Evolutionary conservation across 306 rosid species (phyloP).

Genomic region (Fragaria iinumae): DNA sequence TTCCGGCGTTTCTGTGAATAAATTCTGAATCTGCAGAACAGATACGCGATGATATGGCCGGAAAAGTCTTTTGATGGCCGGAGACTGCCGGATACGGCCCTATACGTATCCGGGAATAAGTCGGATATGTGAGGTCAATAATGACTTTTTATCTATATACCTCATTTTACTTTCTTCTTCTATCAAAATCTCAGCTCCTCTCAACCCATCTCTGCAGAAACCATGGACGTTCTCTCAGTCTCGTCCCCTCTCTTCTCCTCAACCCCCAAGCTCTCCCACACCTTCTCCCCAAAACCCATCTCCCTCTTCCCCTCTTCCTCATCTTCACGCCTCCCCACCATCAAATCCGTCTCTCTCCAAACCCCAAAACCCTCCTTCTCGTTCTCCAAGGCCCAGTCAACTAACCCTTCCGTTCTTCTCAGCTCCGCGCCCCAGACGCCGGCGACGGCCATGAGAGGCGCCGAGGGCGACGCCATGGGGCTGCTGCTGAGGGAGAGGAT

Average conservation of each 20-base stretch:
- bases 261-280: conserved; percentile 18
- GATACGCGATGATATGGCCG: too few relatives aligned
- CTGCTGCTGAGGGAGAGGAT: conserved; percentile 85
- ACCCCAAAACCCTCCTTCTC: conserved; percentile 24
- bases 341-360: conserved; percentile 16
- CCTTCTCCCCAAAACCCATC: conserved; percentile 33
- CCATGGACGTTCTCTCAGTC: conserved; percentile 69
- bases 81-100: too few relatives aligned
- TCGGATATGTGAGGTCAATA: too few relatives aligned
- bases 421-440: conserved; percentile 58
- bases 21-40: too few relatives aligned
- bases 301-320: conserved; percentile 21
- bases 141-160: too few relatives aligned
- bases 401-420: conserved; percentile 15
- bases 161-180: not conserved
- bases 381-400: conserved; percentile 8
- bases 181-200: not conserved
- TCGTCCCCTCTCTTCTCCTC: conserved; percentile 37
- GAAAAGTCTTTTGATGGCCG: too few relatives aligned
- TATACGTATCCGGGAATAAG: too few relatives aligned
- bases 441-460: conserved; percentile 56
- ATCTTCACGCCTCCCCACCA: conserved; percentile 8
- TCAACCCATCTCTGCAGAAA: not conserved
- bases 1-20: too few relatives aligned
- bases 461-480: conserved; percentile 81